Base-by-base conservation (phyloP, 306 rosid species). In the Albizia julibrissin region DNA sequence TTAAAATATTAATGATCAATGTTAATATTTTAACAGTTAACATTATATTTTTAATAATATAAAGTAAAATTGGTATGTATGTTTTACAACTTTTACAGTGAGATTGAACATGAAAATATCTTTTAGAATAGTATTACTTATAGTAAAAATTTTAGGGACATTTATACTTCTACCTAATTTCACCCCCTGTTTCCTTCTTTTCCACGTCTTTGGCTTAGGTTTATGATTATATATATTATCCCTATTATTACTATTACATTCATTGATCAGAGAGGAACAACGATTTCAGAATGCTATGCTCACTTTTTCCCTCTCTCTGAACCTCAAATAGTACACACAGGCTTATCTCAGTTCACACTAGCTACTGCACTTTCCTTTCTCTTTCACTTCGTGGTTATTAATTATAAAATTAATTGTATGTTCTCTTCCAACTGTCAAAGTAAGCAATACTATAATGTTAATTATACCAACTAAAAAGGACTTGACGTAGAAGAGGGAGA, bases 121-220 rank as follows among this genome's bases (percentile, higher is more conserved):
- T 33, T 33, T 33, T 33, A 3, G 3, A 33, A 6, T 37, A 6
- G 6, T 1, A 37, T 37, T 37, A 37, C 6, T 37, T 0, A 6
- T 37, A 0, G 1, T 1, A 0, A 37, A 37, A 37, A 0, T 6
- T 37, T 37, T 37, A 4, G 39, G 34, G 3, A 33, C 5, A 37
- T 37, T 37, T 37, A 37, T 6, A 37, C 8, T 5, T 37, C 6
- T 37, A 37, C 40, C 39, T 34, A 5, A 50, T 82, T 82, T 86
- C 85, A 86, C 88, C 90, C 81, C 79, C 81, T 70, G 31, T 85
- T 87, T 87, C 87, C 96, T 92, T 94, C 89, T 86, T 86, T 87
- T 84, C 83, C 89, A 92, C 97, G 94, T 88, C 91, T 39, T 76
- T 75, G 76, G 82, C 34, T 84, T 89, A 87, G 89, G 82, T 78